Conservation (phyloP, 1,139 yeast species). For the Citeromyces hawaiiensis region DNA sequence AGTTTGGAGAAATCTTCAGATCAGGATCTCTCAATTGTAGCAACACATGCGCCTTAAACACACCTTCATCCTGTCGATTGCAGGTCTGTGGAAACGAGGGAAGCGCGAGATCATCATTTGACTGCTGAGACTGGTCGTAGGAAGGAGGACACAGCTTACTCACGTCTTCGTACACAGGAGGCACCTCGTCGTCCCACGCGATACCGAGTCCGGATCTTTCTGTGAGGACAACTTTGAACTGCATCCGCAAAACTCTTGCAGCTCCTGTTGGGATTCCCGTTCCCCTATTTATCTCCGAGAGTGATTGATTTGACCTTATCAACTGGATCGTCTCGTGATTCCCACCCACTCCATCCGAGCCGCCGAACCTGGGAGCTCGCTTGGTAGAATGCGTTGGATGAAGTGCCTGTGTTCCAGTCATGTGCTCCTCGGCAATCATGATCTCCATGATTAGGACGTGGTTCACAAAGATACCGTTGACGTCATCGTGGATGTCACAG, state of each 20-base stretch:
- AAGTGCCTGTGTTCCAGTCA: constrained; percentile 18
- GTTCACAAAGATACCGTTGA: constrained; percentile 58
- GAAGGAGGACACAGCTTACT: constrained; percentile 78
- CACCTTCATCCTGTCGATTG: no score
- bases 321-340: not conserved
- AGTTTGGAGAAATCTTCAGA: no score
- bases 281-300: not conserved
- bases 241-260: constrained; percentile 91
- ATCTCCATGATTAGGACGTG: constrained; percentile 76
- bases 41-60: no score
- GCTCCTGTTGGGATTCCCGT: constrained; percentile 81
- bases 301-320: not conserved
- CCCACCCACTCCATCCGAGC: not conserved
- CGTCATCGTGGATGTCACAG: constrained; percentile 76
- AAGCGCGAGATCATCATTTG: not conserved
- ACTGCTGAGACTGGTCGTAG: constrained; percentile 23
- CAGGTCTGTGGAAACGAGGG: constrained; percentile 1
- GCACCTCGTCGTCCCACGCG: constrained; percentile 98
- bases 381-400: constrained; percentile 3
- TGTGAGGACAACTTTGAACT: constrained; percentile 65
- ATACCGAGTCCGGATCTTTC: constrained; percentile 93
- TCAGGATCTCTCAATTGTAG: no score
- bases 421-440: constrained; percentile 83
- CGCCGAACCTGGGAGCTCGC: constrained; percentile 1
- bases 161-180: constrained; percentile 87